A percentile compares a stretch with the other conserved stretches of the same genome.
phyloP scores from a whole-genome alignment of 2,329 filamentous ascomycete species.

The Colletotrichum orchidophilum region DNA sequence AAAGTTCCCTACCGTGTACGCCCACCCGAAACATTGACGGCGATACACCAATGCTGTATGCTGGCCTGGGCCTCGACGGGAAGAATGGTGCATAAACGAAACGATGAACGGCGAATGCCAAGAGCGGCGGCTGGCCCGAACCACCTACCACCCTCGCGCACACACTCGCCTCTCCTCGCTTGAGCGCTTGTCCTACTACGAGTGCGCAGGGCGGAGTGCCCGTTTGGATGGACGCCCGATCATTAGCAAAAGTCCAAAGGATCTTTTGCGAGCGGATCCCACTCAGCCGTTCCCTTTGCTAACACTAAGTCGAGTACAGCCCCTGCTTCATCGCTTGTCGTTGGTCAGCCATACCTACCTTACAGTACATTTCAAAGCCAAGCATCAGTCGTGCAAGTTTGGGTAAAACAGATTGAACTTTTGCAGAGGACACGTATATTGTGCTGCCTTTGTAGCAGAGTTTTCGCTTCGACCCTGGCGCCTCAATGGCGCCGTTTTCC shows the following conservation, averaged over 20 bases:
- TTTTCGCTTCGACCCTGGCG: not conserved
- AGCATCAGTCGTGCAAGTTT: not conserved
- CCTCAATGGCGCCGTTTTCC: not conserved
- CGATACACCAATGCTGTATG: not conserved
- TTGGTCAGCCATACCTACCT: conserved; percentile 8
- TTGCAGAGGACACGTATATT: not conserved
- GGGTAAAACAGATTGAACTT: conserved; percentile 1
- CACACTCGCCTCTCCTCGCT: not conserved
- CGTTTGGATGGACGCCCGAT: conserved; percentile 12
- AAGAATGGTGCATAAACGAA: conserved; percentile 11
- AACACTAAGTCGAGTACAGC: conserved; percentile 1
- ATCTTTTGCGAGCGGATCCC: conserved; percentile 25
- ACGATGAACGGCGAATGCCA: conserved; percentile 2
- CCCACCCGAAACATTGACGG: not conserved
- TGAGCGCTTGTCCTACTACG: not conserved
- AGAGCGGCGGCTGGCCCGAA: conserved; percentile 18
- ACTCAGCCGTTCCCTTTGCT: conserved; percentile 13
- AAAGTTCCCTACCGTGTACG: not conserved
- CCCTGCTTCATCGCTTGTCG: conserved; percentile 8
- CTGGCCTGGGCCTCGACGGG: not conserved
- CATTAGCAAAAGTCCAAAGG: conserved; percentile 23
- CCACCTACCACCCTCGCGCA: conserved; percentile 14
- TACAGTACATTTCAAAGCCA: conserved; percentile 2
- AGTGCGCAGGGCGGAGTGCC: not conserved
- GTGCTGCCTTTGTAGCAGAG: not conserved